Evolutionary conservation across 1,139 yeast genomes (phyloP), one percentile per base, ranked within the genome.

Genomic region (Yamadazyma atmosphaerica): DNA sequence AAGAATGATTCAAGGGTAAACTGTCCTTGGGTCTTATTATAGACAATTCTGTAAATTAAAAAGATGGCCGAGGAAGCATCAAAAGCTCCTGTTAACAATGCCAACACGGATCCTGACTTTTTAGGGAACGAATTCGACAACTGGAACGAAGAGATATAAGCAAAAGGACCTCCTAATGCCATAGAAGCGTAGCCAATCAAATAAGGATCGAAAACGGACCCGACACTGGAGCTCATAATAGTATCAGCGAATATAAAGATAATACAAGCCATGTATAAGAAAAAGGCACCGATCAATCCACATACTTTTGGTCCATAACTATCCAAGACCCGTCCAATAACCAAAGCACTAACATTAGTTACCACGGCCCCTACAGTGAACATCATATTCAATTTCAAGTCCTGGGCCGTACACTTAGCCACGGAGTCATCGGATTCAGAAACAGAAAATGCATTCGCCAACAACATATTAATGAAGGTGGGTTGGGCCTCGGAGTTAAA

Each of bases 91-190:
- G 75, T 69, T 33, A 71, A 52, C 33, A 71, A 53, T 4, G 76
- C 76, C 47, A 71, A 60, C 19, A 71, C 61, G 11, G 70, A 55
- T 1, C 77, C 77, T 31, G 70, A 61, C 26, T 55, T 58, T 21
- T 57, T 49, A 3, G 77, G 77, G 52, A 71, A 71, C 3, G 74
- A 54, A 44, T 71, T 71, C 17, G 74, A 68, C 41, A 71, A 63
- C 46, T 71, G 76, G 50, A 71, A 71, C 5, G 72, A 64, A 2
- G 75, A 67, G 45, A 71, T 70, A 47, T 54, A 71, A 1, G 68
- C 65, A 53, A 71, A 70, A 4, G 77, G 76, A 2, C 77, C 77
- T 7, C 77, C 77, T 42, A 71, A 60, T 2, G 76, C 72, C 62
- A 71, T 55, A 13, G 57, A 54, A 1, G 65, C 65, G 43, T 68